phyloP scores from a whole-genome alignment of 768 basidiomycete species.

The Mycena pura region DNA sequence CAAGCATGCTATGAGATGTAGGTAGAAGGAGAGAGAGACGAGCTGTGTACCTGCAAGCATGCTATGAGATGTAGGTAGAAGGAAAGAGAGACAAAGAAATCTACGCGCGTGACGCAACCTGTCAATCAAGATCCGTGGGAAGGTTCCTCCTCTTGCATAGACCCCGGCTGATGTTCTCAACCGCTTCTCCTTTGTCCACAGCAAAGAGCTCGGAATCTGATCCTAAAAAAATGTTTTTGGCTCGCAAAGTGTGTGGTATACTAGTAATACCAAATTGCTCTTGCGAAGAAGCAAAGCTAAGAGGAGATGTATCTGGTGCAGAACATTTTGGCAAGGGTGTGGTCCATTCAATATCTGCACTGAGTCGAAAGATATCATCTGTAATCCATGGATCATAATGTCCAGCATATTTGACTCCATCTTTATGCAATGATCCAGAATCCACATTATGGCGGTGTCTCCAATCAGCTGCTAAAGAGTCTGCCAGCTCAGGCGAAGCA shows the following conservation, averaged over 20 bases:
- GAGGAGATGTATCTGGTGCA: neutral
- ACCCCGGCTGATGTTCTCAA: too few species aligned
- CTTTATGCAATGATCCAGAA: slow-evolving; percentile 13
- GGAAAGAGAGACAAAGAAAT: too few species aligned
- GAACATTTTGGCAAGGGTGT: neutral
- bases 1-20: too few species aligned
- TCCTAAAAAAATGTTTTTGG: too few species aligned
- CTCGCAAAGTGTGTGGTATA: slow-evolving; percentile 15
- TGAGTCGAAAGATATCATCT: slow-evolving; percentile 11
- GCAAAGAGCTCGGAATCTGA: too few species aligned
- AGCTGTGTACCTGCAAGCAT: too few species aligned
- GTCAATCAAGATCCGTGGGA: too few species aligned
- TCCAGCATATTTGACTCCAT: slow-evolving; percentile 9
- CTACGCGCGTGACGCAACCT: too few species aligned
- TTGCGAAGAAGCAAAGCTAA: neutral
- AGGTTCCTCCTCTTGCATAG: too few species aligned
- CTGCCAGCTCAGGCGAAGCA: slow-evolving; percentile 30
- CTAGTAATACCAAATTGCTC: slow-evolving; percentile 24
- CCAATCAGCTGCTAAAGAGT: slow-evolving; percentile 26
- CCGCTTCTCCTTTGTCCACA: too few species aligned
- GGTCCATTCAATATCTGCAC: slow-evolving; percentile 5
- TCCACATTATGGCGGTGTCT: slow-evolving; percentile 25
- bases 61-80: too few species aligned
- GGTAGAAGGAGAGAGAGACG: too few species aligned
- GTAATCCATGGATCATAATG: slow-evolving; percentile 29